These are phyloP conservation scores for Ustilago cynodontis DNA, from an alignment of 1,284 basidiomycete genomes.

Conservation along the genomic window DNA sequence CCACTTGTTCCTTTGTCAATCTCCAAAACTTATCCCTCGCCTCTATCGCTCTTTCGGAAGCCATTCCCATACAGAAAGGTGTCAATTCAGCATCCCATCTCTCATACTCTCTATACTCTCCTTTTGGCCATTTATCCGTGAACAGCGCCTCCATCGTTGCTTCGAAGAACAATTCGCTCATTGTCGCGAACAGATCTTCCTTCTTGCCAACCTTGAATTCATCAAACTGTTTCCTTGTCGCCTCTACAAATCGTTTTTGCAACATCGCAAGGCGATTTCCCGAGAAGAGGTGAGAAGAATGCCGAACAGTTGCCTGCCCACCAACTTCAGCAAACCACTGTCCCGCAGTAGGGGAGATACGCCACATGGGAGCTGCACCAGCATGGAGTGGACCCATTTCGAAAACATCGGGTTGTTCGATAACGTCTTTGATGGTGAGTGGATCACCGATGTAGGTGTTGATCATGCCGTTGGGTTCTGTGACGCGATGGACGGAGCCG, in stretches of 20 bases:
- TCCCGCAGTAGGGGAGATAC: conserved; percentile 5
- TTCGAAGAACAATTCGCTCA: conserved; percentile 9
- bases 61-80: conserved; percentile 5
- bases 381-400: conserved; percentile 13
- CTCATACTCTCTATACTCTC: conserved; percentile 8
- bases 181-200: conserved; percentile 4
- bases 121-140: conserved; percentile 11
- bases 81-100: conserved; percentile 22
- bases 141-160: conserved; percentile 32
- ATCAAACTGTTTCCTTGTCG: not conserved
- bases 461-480: conserved; percentile 9
- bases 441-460: conserved; percentile 16
- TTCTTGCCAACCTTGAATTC: not conserved
- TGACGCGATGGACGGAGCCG: conserved; percentile 10
- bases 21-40: conserved; percentile 16
- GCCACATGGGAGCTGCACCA: conserved; percentile 23
- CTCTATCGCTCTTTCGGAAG: not conserved
- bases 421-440: conserved; percentile 23
- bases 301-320: conserved; percentile 5
- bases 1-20: conserved; percentile 6
- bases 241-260: conserved; percentile 15
- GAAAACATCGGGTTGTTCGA: conserved; percentile 11
- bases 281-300: conserved; percentile 18
- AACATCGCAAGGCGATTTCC: conserved; percentile 8
- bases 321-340: conserved; percentile 20